These are phyloP conservation scores for Symmetrospora coprosmae DNA, from an alignment of 768 basidiomycete genomes.

Conservation along the genomic window DNA sequence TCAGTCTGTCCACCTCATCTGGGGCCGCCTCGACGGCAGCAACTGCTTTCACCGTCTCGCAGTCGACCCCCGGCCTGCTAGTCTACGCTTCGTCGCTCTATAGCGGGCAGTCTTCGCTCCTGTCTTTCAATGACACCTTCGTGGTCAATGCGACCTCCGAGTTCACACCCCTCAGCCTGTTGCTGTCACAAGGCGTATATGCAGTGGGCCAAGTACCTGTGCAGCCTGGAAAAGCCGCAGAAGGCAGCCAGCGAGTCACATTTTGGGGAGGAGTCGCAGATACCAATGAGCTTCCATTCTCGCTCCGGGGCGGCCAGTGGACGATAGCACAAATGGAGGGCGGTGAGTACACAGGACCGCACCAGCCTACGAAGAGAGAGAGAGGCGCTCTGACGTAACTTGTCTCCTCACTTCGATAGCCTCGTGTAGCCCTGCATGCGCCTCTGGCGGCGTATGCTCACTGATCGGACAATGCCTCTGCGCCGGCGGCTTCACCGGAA, in stretches of 20 bases:
- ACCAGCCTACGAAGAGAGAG: no score
- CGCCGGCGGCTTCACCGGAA: slow-evolving; percentile 57
- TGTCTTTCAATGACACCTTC: slow-evolving; percentile 16
- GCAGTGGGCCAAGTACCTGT: not conserved
- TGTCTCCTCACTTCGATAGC: not conserved
- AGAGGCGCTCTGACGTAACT: no score
- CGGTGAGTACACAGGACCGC: not conserved
- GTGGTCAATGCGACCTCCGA: slow-evolving; percentile 7
- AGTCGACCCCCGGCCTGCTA: not conserved
- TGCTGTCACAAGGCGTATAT: not conserved
- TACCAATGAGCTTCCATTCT: not conserved
- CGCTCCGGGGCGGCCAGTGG: not conserved
- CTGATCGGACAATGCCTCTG: slow-evolving; percentile 59
- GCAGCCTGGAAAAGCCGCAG: no score
- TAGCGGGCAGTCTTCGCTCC: not conserved
- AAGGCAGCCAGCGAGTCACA: not conserved
- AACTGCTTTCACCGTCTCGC: not conserved
- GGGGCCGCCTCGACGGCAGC: not conserved
- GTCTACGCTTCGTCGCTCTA: slow-evolving; percentile 4
- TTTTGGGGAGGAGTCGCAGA: slow-evolving; percentile 9
- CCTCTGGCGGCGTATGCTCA: slow-evolving; percentile 58
- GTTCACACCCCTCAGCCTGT: slow-evolving; percentile 4
- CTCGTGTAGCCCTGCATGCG: slow-evolving; percentile 57
- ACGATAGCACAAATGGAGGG: not conserved
- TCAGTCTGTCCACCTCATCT: not conserved